Evolutionary conservation across 1,284 basidiomycete species (phyloP).

Genomic region (Ustilago crameri): DNA sequence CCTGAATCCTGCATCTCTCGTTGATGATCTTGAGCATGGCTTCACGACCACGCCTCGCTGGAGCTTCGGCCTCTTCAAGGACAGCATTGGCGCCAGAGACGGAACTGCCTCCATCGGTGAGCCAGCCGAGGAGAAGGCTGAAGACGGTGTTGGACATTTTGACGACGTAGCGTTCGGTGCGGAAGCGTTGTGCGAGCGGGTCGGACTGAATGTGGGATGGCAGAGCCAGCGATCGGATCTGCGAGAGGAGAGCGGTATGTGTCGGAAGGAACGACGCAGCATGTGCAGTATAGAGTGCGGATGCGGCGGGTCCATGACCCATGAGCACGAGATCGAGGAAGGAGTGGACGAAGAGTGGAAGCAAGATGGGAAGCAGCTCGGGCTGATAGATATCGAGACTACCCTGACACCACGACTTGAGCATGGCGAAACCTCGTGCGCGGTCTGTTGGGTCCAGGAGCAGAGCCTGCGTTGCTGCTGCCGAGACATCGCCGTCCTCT

Average conservation of each 20-base stretch:
- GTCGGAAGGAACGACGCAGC: conserved; percentile 77
- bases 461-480: conserved; percentile 78
- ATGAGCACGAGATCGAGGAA: conserved; percentile 93
- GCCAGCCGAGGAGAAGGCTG: conserved; percentile 90
- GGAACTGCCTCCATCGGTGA: conserved; percentile 91
- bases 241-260: conserved; percentile 80
- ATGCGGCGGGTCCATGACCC: conserved; percentile 82
- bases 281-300: conserved; percentile 80
- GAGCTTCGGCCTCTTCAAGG: conserved; percentile 72
- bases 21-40: conserved; percentile 93
- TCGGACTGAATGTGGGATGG: conserved; percentile 84
- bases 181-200: conserved; percentile 83
- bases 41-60: conserved; percentile 72
- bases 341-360: conserved; percentile 96
- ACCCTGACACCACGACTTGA: conserved; percentile 93
- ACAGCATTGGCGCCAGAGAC: conserved; percentile 83
- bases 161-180: conserved; percentile 89
- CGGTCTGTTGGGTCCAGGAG: conserved; percentile 88
- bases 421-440: conserved; percentile 83
- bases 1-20: conserved; percentile 86
- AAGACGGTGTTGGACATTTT: conserved; percentile 92
- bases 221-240: conserved; percentile 83
- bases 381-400: conserved; percentile 86
- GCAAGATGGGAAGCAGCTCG: conserved; percentile 89
- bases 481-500: conserved; percentile 42